Evolutionary conservation across 2,329 filamentous ascomycete genomes (phyloP).

Genomic region (Gnomoniopsis smithogilvyi): DNA sequence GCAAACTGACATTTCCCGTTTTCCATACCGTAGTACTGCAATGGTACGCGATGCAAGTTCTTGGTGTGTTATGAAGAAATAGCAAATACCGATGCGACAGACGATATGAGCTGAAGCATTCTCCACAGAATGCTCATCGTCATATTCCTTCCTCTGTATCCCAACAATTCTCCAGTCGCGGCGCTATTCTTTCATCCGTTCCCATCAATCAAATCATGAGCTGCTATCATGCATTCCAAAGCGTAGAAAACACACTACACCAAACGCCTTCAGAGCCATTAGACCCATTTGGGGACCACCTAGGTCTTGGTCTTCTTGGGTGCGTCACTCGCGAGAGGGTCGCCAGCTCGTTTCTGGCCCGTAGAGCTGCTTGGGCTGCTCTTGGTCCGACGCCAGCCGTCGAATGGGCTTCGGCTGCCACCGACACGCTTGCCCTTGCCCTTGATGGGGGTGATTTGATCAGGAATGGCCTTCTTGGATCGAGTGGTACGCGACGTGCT

Average conservation of each 20-base stretch:
- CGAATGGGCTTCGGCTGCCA: slow-evolving; percentile 55
- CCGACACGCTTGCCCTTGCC: slow-evolving; percentile 24
- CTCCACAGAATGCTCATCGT: neutral
- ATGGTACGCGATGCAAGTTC: slow-evolving; percentile 11
- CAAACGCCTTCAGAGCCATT: neutral
- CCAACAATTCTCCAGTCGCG: neutral
- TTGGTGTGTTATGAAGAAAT: neutral
- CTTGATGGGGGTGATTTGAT: slow-evolving; percentile 40
- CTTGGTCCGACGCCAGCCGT: slow-evolving; percentile 67
- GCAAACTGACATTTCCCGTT: slow-evolving; percentile 8
- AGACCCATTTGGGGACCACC: neutral
- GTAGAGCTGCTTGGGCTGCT: slow-evolving; percentile 32
- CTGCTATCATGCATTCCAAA: neutral
- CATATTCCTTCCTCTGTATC: neutral
- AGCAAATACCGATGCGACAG: slow-evolving; percentile 7
- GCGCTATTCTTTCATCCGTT: neutral
- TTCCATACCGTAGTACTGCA: slow-evolving; percentile 9
- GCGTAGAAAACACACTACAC: neutral
- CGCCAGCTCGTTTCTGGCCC: slow-evolving; percentile 42
- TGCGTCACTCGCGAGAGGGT: slow-evolving; percentile 29
- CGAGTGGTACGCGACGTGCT: slow-evolving; percentile 60
- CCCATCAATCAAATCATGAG: slow-evolving; percentile 1
- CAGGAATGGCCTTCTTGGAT: slow-evolving; percentile 46
- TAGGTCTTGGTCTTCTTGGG: slow-evolving; percentile 36
- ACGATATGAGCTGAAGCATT: slow-evolving; percentile 1